A percentile compares a stretch with the other conserved stretches of the same genome.
Evolutionary conservation across 148 eudicot species (phyloP).

Genomic region (Rhododendron molle): DNA sequence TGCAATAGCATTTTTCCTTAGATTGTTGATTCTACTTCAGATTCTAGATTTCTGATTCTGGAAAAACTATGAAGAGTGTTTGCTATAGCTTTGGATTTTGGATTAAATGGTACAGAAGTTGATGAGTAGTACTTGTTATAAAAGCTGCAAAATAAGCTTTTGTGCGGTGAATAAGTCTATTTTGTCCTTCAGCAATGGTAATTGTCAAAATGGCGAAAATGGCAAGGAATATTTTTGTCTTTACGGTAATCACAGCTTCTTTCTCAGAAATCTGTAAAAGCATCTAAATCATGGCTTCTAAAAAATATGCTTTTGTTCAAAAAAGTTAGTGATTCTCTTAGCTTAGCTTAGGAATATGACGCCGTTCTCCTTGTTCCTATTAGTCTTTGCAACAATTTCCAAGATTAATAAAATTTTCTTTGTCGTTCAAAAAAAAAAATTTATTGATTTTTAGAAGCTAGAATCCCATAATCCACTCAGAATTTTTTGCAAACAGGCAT

Average conservation of each 20-base stretch:
- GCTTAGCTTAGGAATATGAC: no score
- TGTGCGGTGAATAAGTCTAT: neutral
- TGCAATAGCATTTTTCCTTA: neutral
- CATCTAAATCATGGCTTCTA: neutral
- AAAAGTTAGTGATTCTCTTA: no score
- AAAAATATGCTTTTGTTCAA: no score
- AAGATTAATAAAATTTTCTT: no score
- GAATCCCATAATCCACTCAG: no score
- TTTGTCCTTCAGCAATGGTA: neutral
- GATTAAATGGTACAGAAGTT: neutral
- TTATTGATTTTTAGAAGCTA: no score
- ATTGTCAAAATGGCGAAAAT: neutral
- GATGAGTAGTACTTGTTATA: neutral
- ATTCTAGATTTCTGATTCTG: neutral
- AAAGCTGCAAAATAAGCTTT: neutral
- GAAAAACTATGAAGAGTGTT: neutral
- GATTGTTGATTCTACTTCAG: no score
- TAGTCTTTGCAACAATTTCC: no score
- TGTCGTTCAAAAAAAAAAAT: no score
- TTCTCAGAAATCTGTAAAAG: neutral
- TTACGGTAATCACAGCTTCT: neutral
- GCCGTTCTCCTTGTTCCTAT: no score
- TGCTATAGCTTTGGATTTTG: neutral
- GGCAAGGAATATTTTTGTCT: neutral
- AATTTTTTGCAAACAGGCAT: no score